Evolutionary conservation across 331 rosid genomes (phyloP), one percentile per base, ranked within the genome.

Genomic region (Rhamnella rubrinervis): DNA sequence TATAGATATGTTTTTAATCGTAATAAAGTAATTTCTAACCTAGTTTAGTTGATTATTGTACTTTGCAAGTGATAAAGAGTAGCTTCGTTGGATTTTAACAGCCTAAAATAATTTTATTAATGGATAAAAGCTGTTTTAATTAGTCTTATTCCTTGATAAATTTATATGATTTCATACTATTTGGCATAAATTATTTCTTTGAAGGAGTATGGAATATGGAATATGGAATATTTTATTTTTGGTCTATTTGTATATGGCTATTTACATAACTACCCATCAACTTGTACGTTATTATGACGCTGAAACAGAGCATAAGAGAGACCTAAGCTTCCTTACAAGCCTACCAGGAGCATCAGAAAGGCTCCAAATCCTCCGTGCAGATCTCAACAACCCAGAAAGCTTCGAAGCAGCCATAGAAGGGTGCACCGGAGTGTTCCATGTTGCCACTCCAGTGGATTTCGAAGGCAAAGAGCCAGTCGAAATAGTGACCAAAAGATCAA

Each of bases 381-480:
- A 91, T 81, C 92, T 91, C 6, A 68, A 65, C 74, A 59, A 71
- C 8, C 89, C 93, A 0, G 86, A 88, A 58, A 88, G 91, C 56
- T 91, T 83, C 74, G 65, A 14, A n/a, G 66, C 63, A 4, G 85
- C 96, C 69, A 78, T 91, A 35, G 84, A 81, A 78, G 97, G 97
- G 16, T 91, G 96, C 63, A 18, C 41, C 4, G 89, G 91, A 5
- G 81, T 91, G 19, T 85, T 88, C 67, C 97, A 83, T 66, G 39
- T 82, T 0, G 88, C 92, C 0, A 49, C 79, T 11, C 86, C 89
- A 4, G 4, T 88, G 4, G 87, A 86, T 23, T 28, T 46, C 0
- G 71, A 35, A 12, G 62, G 10, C 28, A 78, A 37, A 7, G 92
- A 88, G 19, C 26, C 78, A 0, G 87, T 68, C 15, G 90, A 88